A percentile compares a stretch with the other conserved stretches of the same genome.
Evolutionary conservation across 805 yeast genomes (phyloP).

Genomic region (Candida railenensis): DNA sequence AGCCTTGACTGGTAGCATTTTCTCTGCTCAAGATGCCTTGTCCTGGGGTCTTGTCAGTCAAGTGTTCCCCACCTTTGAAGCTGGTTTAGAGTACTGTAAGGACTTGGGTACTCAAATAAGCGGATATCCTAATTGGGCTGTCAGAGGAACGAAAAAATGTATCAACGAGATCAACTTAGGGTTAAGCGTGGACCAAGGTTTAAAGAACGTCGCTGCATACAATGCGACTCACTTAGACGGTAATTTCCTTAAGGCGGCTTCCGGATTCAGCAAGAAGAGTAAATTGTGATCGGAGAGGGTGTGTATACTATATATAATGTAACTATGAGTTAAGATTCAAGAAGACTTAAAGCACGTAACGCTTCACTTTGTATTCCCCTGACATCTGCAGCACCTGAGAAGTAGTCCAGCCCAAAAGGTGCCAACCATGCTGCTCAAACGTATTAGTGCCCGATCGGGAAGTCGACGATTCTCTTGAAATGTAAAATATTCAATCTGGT

Average conservation of each 20-base stretch:
- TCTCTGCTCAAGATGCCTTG: constrained; percentile 54
- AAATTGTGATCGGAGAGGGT: constrained; percentile 1
- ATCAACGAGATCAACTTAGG: constrained; percentile 45
- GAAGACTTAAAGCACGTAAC: too few species aligned
- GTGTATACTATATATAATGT: too few species aligned
- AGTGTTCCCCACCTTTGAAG: constrained; percentile 44
- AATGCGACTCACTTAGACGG: constrained; percentile 39
- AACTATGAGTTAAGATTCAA: too few species aligned
- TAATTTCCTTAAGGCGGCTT: constrained; percentile 2
- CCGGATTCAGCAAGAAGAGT: neutral
- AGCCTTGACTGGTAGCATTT: constrained; percentile 60
- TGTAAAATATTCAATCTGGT: neutral
- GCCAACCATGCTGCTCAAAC: too few species aligned
- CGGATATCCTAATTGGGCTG: constrained; percentile 53
- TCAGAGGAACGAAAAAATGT: constrained; percentile 60
- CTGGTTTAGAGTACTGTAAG: constrained; percentile 50
- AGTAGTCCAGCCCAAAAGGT: too few species aligned
- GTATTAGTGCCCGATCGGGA: neutral
- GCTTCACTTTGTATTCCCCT: too few species aligned
- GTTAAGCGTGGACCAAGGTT: constrained; percentile 42
- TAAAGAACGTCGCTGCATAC: constrained; percentile 52
- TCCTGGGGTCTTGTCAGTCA: constrained; percentile 53
- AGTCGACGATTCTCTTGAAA: neutral
- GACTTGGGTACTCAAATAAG: constrained; percentile 50
- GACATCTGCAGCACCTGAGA: too few species aligned